Base-by-base conservation (phyloP, 1,284 basidiomycete species). In the Ganoderma leucocontextum region DNA sequence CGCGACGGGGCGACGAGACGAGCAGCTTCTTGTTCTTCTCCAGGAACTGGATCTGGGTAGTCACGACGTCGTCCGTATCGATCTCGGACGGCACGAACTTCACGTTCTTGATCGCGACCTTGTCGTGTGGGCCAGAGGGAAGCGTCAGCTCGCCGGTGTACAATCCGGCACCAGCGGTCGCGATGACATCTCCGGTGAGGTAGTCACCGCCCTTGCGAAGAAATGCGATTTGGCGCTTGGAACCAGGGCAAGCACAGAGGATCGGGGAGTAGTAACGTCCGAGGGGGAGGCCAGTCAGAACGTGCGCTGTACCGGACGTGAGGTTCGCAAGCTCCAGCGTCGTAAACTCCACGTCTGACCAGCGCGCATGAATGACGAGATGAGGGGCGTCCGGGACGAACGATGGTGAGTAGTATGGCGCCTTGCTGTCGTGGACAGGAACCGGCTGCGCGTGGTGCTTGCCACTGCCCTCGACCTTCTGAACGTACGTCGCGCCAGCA, bases 381-480 rank as follows among this genome's bases (percentile, higher is more conserved):
- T 88, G 76, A 8, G 79, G 79, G 1, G 70, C 64, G 15, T 80
- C 77, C 44, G 83, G 84, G 38, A 92, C 85, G 74, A 92, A 91
- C 2, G 86, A 83, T 0, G 91, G 91, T 0, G 91, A 90, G 72
- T 90, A 91, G 73, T 93, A 92, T 0, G 90, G 82, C 4, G 84
- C 80, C 7, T 78, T 77, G 6, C 81, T 69, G 60, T 87, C 74
- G 1, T 85, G 77, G 13, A 85, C 81, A 7, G 91, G 90, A 4
- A 91, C 83, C 17, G 76, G 77, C 52, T 75, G 70, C 13, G 82
- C 74, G 17, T 64, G 70, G 38, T 64, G 42, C 19, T 73, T 70
- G 41, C 74, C 70, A 57, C 70, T 71, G 72, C 75, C 57, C 35
- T 80, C 80, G 9, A 87, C 71, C 12, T 81, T 72, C 68, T 89